Evolutionary conservation across 371 early-diverging fungal species (phyloP).

Genomic region (Mortierella sp.): DNA sequence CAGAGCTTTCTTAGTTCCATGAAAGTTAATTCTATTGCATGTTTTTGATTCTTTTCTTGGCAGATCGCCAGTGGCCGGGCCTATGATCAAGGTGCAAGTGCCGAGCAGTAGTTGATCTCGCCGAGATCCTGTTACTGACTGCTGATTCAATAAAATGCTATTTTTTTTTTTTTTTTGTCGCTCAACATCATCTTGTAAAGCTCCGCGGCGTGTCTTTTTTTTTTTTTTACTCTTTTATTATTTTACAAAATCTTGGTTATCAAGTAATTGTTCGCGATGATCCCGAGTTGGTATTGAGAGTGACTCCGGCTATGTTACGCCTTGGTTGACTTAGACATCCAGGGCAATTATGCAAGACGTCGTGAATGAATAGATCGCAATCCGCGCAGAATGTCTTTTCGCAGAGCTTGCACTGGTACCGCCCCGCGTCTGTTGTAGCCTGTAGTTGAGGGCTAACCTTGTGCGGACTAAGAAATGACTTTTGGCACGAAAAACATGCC

Average conservation of each 20-base stretch:
- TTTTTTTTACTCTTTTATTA: not conserved
- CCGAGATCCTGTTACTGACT: too few species aligned
- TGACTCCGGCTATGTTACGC: constrained; percentile 2
- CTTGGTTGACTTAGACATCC: constrained; percentile 72
- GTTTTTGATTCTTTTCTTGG: too few species aligned
- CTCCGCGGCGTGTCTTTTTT: too few species aligned
- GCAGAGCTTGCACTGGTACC: constrained; percentile 86
- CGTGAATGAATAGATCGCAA: constrained; percentile 95
- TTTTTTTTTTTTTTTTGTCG: too few species aligned
- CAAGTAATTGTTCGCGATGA: constrained; percentile 6
- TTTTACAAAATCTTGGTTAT: not conserved
- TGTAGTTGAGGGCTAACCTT: constrained; percentile 25
- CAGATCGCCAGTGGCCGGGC: too few species aligned
- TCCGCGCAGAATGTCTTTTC: constrained; percentile 88
- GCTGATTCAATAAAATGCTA: too few species aligned
- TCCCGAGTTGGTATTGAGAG: not conserved
- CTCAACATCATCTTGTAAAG: too few species aligned
- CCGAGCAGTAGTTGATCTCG: too few species aligned
- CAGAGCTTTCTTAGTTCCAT: too few species aligned
- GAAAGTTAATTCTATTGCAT: too few species aligned
- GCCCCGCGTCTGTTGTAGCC: constrained; percentile 55
- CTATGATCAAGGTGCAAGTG: too few species aligned
- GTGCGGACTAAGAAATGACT: constrained; percentile 35
- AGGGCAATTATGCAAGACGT: constrained; percentile 94
- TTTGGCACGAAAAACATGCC: constrained; percentile 55